Percentiles rank a stretch among this genome's conserved stretches.
Conservation (phyloP, 1,284 basidiomycete species). For the Caloboletus firmus region DNA sequence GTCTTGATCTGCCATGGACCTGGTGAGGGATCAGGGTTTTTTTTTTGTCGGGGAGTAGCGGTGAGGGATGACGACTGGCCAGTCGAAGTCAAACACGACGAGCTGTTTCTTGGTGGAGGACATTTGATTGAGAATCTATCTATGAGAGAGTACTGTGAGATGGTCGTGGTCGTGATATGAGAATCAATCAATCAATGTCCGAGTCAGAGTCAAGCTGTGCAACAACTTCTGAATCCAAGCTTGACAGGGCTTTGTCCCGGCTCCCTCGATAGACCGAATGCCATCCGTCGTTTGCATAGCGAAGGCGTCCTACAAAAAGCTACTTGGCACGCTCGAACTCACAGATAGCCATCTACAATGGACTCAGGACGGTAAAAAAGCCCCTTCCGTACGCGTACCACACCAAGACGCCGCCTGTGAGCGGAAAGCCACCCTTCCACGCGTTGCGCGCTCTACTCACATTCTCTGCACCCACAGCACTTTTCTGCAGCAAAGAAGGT, state of each 20-base stretch:
- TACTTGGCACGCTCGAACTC: conserved; percentile 67
- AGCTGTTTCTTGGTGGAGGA: conserved; percentile 65
- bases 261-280: conserved; percentile 34
- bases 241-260: not conserved
- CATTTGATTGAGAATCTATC: conserved; percentile 25
- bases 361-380: conserved; percentile 66
- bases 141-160: not conserved
- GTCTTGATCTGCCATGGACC: conserved; percentile 93
- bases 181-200: too few relatives aligned
- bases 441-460: not conserved
- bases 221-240: not conserved
- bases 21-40: conserved; percentile 28
- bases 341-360: conserved; percentile 67
- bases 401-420: conserved; percentile 62
- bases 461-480: conserved; percentile 43
- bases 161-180: not conserved
- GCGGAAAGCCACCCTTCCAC: conserved; percentile 32
- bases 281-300: conserved; percentile 60
- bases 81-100: conserved; percentile 97
- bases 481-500: conserved; percentile 82
- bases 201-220: conserved; percentile 4
- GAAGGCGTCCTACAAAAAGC: conserved; percentile 79
- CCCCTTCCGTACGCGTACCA: conserved; percentile 59
- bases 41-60: not conserved
- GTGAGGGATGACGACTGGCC: conserved; percentile 50